These are phyloP conservation scores for Lycium ferocissimum DNA, from an alignment of 257 asterid genomes.

Conservation along the genomic window DNA sequence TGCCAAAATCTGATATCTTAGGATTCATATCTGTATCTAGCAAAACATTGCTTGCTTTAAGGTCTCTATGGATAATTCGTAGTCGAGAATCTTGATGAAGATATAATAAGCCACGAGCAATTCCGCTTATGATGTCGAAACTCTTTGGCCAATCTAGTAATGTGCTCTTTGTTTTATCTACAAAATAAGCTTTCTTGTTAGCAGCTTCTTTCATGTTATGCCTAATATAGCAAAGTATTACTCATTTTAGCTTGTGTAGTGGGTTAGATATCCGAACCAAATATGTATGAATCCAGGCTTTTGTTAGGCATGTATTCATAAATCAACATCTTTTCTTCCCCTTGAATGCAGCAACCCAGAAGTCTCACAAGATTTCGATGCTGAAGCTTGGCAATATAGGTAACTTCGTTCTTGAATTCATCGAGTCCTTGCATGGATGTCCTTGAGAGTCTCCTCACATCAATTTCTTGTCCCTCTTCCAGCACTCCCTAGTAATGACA, in stretches of 20 bases:
- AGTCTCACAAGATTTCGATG: constrained; percentile 30
- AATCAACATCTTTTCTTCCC: constrained; percentile 29
- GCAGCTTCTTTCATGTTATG: neutral
- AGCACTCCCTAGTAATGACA: constrained; percentile 35
- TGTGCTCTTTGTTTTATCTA: constrained; percentile 33
- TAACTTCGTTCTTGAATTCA: constrained; percentile 49
- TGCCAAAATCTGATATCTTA: constrained; percentile 46
- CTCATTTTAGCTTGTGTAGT: neutral
- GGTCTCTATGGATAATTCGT: constrained; percentile 44
- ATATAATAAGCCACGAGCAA: constrained; percentile 45
- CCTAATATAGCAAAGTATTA: neutral
- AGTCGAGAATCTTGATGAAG: constrained; percentile 49
- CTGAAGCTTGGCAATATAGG: constrained; percentile 42
- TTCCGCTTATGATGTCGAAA: constrained; percentile 39
- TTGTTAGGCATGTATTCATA: constrained; percentile 30
- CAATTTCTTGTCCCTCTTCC: constrained; percentile 42
- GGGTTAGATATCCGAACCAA: constrained; percentile 27
- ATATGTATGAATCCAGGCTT: constrained; percentile 23
- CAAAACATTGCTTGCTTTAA: constrained; percentile 46
- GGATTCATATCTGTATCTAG: constrained; percentile 44
- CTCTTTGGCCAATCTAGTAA: constrained; percentile 40
- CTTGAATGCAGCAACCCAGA: constrained; percentile 26
- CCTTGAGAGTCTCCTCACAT: constrained; percentile 47
- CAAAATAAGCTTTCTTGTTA: neutral
- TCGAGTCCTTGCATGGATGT: constrained; percentile 45